Conservation (phyloP, 306 rosid genomes). For the Arachis hypogaea region DNA sequence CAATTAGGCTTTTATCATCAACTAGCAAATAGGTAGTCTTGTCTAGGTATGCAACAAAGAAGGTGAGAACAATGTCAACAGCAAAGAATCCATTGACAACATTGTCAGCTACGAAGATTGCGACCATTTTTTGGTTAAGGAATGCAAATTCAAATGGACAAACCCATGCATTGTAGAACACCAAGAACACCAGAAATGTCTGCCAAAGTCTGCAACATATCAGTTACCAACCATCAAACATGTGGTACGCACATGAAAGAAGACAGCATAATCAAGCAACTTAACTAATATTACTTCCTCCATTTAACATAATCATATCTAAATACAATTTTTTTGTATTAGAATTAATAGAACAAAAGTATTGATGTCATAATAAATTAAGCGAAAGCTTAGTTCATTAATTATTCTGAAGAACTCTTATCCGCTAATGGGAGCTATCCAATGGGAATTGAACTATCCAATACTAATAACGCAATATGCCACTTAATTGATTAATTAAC, state of each 20-base stretch:
- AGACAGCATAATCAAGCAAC: not conserved
- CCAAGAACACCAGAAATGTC: slow-evolving; percentile 55
- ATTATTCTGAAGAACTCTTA: too few relatives aligned
- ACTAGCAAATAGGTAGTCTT: slow-evolving; percentile 57
- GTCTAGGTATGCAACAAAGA: slow-evolving; percentile 78
- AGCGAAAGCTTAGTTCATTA: too few relatives aligned
- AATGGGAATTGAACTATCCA: too few relatives aligned
- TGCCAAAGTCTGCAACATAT: slow-evolving; percentile 62
- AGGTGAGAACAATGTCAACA: slow-evolving; percentile 65
- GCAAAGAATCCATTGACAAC: slow-evolving; percentile 64
- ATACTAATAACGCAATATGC: too few relatives aligned
- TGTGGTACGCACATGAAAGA: not conserved
- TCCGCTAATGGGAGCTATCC: too few relatives aligned
- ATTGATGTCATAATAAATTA: too few relatives aligned
- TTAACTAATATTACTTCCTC: not conserved
- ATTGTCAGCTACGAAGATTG: slow-evolving; percentile 53
- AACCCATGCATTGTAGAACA: slow-evolving; percentile 82
- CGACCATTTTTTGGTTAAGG: slow-evolving; percentile 32
- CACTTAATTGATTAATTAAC: too few relatives aligned
- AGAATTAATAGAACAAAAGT: too few relatives aligned
- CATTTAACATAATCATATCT: not conserved
- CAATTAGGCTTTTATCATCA: slow-evolving; percentile 54
- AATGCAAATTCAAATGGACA: slow-evolving; percentile 89
- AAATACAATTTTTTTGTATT: too few relatives aligned
- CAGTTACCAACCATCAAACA: not conserved